Evolutionary conservation across 352 stramenopile genomes (phyloP).

Genomic region (Phytophthora chlamydospora): DNA sequence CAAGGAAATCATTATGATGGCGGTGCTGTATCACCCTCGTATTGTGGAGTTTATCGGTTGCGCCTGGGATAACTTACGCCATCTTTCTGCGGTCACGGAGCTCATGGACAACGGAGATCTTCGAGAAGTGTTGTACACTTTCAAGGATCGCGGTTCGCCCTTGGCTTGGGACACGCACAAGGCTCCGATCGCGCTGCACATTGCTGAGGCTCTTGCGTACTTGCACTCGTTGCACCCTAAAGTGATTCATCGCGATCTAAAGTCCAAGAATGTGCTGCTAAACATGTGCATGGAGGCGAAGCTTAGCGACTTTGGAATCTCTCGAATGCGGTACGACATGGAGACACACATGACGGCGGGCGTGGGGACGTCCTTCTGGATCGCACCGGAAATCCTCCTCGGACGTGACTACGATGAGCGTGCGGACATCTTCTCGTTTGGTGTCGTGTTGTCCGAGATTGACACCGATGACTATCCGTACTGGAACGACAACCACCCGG

Average conservation of each 20-base stretch:
- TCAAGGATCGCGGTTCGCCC: conserved; percentile 39
- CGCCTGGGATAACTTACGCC: conserved; percentile 47
- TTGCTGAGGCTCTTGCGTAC: conserved; percentile 62
- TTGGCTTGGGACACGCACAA: conserved; percentile 58
- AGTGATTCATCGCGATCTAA: conserved; percentile 55
- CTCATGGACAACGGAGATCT: conserved; percentile 72
- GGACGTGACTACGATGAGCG: conserved; percentile 53
- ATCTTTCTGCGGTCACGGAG: conserved; percentile 62
- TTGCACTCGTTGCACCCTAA: conserved; percentile 63
- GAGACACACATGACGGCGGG: conserved; percentile 58
- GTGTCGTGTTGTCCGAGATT: conserved; percentile 53
- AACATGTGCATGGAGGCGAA: conserved; percentile 59
- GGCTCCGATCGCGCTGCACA: conserved; percentile 49
- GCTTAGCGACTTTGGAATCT: conserved; percentile 75
- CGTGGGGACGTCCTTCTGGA: conserved; percentile 67
- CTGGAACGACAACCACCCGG: conserved; percentile 48
- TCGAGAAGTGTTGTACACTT: conserved; percentile 52
- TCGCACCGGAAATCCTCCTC: conserved; percentile 62
- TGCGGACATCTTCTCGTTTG: conserved; percentile 61
- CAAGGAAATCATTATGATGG: conserved; percentile 44
- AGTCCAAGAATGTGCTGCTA: conserved; percentile 52
- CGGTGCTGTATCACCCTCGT: conserved; percentile 38
- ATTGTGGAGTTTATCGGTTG: conserved; percentile 45
- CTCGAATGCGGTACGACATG: conserved; percentile 45
- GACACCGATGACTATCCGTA: conserved; percentile 64